Conservation (phyloP, 2,329 filamentous ascomycete species). For the Thielaviopsis musarum region DNA sequence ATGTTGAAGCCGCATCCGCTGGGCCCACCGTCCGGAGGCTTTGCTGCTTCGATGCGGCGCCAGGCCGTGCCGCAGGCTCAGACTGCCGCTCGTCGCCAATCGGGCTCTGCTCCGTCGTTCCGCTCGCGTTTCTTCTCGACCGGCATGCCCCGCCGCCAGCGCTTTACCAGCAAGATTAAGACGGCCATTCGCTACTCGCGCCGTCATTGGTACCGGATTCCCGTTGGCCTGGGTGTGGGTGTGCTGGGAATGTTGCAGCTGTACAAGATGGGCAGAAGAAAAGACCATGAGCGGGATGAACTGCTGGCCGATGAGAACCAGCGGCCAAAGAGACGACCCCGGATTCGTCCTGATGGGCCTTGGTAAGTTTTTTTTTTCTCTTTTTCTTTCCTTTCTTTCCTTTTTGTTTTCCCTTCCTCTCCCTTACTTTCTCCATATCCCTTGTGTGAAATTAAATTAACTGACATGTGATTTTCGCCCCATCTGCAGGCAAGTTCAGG, state of each 20-base stretch:
- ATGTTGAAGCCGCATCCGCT: constrained; percentile 11
- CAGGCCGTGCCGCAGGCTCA: not conserved
- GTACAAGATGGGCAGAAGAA: constrained; percentile 52
- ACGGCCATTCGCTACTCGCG: constrained; percentile 8
- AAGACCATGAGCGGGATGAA: constrained; percentile 13
- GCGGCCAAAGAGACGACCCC: constrained; percentile 33
- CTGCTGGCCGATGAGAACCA: constrained; percentile 9
- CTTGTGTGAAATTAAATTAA: not conserved
- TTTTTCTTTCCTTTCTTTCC: not conserved
- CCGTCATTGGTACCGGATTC: constrained; percentile 72
- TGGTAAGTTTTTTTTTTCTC: constrained; percentile 36
- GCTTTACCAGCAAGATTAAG: constrained; percentile 10
- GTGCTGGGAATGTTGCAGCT: constrained; percentile 73
- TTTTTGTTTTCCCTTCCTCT: not conserved
- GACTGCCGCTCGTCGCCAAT: not conserved
- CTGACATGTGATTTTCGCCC: constrained; percentile 11
- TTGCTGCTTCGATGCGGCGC: constrained; percentile 9
- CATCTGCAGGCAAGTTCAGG: constrained; percentile 57
- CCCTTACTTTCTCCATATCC: not conserved
- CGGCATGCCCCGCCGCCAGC: constrained; percentile 5
- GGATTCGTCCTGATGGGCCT: constrained; percentile 67
- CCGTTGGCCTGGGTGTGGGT: constrained; percentile 67
- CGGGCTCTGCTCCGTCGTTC: not conserved
- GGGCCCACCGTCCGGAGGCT: constrained; percentile 8
- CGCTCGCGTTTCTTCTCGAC: constrained; percentile 9